Evolutionary conservation across 225 moss, liverwort and hornwort species (phyloP).

Genomic region (Asterella californica): DNA sequence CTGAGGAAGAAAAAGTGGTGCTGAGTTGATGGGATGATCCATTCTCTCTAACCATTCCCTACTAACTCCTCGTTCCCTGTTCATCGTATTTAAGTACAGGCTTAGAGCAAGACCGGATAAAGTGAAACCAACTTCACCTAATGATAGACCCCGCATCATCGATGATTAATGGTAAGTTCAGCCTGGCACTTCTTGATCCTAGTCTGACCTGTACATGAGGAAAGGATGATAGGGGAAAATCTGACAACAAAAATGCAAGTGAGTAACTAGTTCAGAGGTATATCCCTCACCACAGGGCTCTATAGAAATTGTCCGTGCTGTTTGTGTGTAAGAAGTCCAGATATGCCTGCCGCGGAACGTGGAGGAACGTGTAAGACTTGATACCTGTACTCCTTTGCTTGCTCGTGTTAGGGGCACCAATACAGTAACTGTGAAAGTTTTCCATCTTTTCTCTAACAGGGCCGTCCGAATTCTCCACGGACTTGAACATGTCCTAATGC

Average conservation of each 20-base stretch:
- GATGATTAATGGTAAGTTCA: neutral
- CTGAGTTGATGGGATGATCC: slow-evolving; percentile 30
- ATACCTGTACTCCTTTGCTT: too few relatives aligned
- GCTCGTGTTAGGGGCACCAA: neutral
- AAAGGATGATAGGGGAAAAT: too few relatives aligned
- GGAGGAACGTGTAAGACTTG: neutral
- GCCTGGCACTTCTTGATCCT: too few relatives aligned
- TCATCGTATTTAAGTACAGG: neutral
- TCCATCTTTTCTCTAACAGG: neutral
- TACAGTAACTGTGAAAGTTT: neutral
- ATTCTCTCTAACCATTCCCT: slow-evolving; percentile 23
- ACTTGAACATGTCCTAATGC: neutral
- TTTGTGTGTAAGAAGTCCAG: slow-evolving; percentile 29
- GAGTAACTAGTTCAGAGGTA: neutral
- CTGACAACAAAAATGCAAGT: neutral
- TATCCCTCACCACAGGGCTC: slow-evolving; percentile 23
- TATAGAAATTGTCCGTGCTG: slow-evolving; percentile 27
- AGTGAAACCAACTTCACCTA: neutral
- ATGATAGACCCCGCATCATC: neutral
- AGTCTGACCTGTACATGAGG: too few relatives aligned
- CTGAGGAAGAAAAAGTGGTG: slow-evolving; percentile 28
- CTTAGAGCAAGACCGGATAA: neutral
- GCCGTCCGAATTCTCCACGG: neutral
- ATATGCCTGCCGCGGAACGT: slow-evolving; percentile 25
- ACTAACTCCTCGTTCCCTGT: slow-evolving; percentile 26